Base-by-base conservation (phyloP, 345 rosid species). In the Linum lewisii region DNA sequence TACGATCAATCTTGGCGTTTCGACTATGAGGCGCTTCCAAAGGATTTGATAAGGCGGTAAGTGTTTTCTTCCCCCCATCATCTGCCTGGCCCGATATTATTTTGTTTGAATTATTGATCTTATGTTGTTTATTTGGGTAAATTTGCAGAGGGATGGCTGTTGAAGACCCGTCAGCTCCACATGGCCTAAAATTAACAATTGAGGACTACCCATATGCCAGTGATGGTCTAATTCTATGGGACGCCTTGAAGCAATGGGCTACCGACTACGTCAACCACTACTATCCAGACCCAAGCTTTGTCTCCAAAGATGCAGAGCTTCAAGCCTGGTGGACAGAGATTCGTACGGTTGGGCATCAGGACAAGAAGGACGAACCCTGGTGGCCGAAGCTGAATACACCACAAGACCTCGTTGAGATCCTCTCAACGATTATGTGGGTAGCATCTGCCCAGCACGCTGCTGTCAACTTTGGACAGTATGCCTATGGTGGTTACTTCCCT, bases 381-480 rank as follows among this genome's bases (percentile, higher is more conserved):
- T 66, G 59, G 69, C 69, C 69, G 19, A 51, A 26, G 2, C 54
- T 66, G 9, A 20, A 58, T 8, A 51, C 32, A 14, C 58, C 25
- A 34, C 18, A 21, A 6, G 24, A 66, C 38, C 56, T 59, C 11
- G 24, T 59, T 22, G 63, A 52, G 7, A 45, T 24, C 14, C n/a
- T 59, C 15, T 34, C 63, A 0, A 66, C 69, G 5, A 76, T 79
- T 3, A 42, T 50, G 0, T 79, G 83, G 83, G 70, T 73, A 20
- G 9, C 78, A 24, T 73, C 83, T 0, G 83, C 66, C 7, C 80
- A 70, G 50, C 83, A 79, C 23, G 83, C 83, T 5, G 80, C 80
- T 4, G 83, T 79, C 21, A 79, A 75, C 63, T 75, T 75, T 29
- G 78, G 78, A 1, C 80, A 75, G 59, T 73, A 73, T 42, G 21